These are phyloP conservation scores for Tetrahymena malaccensis DNA, from an alignment of 73 alveolate species.

Conservation along the genomic window DNA sequence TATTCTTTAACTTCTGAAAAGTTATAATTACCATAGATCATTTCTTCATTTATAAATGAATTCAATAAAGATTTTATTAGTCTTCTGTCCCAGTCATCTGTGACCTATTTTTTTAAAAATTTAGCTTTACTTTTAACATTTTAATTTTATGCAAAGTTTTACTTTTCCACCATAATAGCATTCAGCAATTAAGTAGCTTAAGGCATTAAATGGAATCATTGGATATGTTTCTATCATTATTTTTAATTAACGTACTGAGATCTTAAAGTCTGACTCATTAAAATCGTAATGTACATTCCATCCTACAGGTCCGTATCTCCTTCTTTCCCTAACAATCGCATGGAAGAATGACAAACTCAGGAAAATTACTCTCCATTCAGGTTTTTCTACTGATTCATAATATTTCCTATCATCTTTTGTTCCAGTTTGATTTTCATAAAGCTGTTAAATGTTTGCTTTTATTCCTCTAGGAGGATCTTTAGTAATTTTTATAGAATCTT, in stretches of 20 bases:
- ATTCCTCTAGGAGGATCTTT: slow-evolving; percentile 95
- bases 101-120: not conserved
- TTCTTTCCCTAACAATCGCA: slow-evolving; percentile 87
- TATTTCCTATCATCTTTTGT: slow-evolving; percentile 14
- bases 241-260: slow-evolving; percentile 78
- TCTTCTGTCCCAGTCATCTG: slow-evolving; percentile 92
- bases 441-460: slow-evolving; percentile 71
- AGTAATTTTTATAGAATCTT: slow-evolving; percentile 88
- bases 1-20: slow-evolving; percentile 52
- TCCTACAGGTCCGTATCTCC: slow-evolving; percentile 96
- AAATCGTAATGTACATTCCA: slow-evolving; percentile 91
- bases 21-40: slow-evolving; percentile 57
- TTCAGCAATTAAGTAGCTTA: slow-evolving; percentile 81
- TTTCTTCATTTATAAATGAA: slow-evolving; percentile 70
- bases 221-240: slow-evolving; percentile 81
- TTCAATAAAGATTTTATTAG: slow-evolving; percentile 75
- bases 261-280: slow-evolving; percentile 88
- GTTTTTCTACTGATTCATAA: slow-evolving; percentile 60
- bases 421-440: slow-evolving; percentile 41
- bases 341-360: slow-evolving; percentile 96
- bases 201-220: slow-evolving; percentile 85
- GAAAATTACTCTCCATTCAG: slow-evolving; percentile 85
- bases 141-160: not conserved
- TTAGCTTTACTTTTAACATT: not conserved
- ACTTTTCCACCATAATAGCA: slow-evolving; percentile 97